Conservation (phyloP, 352 stramenopile genomes). For the Pythium pyrilobum region DNA sequence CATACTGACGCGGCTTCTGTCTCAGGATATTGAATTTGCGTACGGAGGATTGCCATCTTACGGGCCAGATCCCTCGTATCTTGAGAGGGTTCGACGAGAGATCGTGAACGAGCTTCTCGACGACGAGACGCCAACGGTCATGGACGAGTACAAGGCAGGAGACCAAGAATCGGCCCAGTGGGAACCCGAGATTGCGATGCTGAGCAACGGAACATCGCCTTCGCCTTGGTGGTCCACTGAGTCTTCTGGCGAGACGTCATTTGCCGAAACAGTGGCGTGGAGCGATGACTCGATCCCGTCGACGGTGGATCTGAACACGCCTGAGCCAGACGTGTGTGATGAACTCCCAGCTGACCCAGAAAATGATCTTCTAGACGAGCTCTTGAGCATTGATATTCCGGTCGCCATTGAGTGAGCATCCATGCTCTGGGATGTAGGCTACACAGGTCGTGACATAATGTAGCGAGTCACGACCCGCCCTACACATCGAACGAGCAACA, state of each 20-base stretch:
- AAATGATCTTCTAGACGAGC: constrained; percentile 42
- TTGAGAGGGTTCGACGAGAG: constrained; percentile 47
- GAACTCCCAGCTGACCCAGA: constrained; percentile 6
- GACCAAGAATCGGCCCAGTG: constrained; percentile 9
- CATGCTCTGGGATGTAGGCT: too few species aligned
- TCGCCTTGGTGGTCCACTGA: constrained; percentile 51
- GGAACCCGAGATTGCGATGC: constrained; percentile 33
- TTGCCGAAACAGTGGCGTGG: constrained; percentile 14
- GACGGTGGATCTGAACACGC: constrained; percentile 16
- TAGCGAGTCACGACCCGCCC: too few species aligned
- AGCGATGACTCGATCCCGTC: constrained; percentile 20
- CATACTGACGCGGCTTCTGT: background rate
- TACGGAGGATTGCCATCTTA: constrained; percentile 56
- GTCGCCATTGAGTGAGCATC: constrained; percentile 11
- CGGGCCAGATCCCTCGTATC: constrained; percentile 25
- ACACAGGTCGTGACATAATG: too few species aligned
- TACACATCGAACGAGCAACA: background rate
- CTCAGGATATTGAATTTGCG: constrained; percentile 63
- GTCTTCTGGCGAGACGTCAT: constrained; percentile 2
- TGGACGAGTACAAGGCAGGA: constrained; percentile 36
- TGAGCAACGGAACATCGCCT: constrained; percentile 29
- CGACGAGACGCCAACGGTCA: constrained; percentile 38
- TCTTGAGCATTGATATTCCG: constrained; percentile 53
- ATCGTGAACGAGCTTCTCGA: constrained; percentile 45
- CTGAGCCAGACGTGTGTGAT: constrained; percentile 6